A percentile compares a stretch with the other conserved stretches of the same genome.
phyloP scores from a whole-genome alignment of 2,329 filamentous ascomycete genomes.

The Botrytis cinerea region DNA sequence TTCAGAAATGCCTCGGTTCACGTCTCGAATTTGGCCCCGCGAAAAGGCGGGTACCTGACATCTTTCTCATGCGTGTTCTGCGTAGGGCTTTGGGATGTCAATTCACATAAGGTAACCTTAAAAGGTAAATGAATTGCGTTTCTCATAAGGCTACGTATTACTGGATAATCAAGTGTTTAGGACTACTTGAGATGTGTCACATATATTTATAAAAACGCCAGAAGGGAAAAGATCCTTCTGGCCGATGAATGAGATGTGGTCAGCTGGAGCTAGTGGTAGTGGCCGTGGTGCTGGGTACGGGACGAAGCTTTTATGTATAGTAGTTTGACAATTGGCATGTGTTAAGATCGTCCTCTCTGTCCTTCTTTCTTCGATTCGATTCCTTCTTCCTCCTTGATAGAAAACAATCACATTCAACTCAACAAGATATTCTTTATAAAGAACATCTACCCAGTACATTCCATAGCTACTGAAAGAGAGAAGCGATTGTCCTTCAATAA shows the following conservation, averaged over 20 bases:
- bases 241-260: not conserved
- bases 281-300: not conserved
- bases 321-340: constrained; percentile 10
- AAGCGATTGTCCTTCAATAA: not conserved
- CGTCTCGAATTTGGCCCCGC: not conserved
- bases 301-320: not conserved
- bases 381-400: not conserved
- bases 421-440: not conserved
- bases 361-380: not conserved
- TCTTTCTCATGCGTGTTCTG: not conserved
- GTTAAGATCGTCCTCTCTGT: not conserved
- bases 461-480: not conserved
- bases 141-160: not conserved
- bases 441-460: not conserved
- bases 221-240: constrained; percentile 10
- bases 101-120: constrained; percentile 4
- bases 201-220: not conserved
- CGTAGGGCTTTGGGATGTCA: not conserved
- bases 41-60: constrained; percentile 12
- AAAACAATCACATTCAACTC: not conserved
- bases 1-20: not conserved
- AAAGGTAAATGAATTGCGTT: constrained; percentile 2
- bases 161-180: not conserved
- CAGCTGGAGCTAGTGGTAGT: not conserved
- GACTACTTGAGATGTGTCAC: not conserved